phyloP scores from a whole-genome alignment of 306 rosid genomes.

The Prunus kanzakura region DNA sequence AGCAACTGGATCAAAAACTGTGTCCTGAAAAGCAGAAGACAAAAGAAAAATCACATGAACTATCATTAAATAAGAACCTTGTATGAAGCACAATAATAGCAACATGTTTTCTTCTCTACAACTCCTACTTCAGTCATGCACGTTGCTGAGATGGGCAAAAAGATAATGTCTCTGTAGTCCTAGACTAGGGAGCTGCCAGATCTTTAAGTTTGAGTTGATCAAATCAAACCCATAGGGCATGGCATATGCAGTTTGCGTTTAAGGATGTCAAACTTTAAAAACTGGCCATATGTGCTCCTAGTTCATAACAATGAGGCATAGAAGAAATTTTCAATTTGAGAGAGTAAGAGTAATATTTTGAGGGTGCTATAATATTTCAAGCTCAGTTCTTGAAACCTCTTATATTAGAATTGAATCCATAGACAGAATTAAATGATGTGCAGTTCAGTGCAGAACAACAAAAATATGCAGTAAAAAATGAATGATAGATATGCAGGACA shows the following conservation, averaged over 20 bases:
- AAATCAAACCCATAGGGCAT: background rate
- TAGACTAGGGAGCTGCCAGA: background rate
- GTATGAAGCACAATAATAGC: background rate
- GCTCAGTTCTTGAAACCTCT: background rate
- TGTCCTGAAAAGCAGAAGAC: slow-evolving; percentile 48
- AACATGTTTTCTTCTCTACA: background rate
- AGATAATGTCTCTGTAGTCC: background rate
- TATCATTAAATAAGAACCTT: background rate
- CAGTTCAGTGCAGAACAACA: background rate
- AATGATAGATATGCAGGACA: background rate
- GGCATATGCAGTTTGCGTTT: background rate
- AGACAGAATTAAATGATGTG: background rate
- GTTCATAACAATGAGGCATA: background rate
- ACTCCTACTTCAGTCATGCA: background rate
- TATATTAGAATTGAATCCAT: background rate
- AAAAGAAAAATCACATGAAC: background rate
- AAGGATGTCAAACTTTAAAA: background rate
- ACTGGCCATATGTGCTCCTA: background rate
- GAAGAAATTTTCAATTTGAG: background rate
- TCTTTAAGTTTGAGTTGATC: background rate
- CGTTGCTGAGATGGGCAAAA: no score
- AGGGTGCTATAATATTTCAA: background rate
- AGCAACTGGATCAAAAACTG: slow-evolving; percentile 92
- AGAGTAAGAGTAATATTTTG: background rate
- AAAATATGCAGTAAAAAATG: background rate